A percentile compares a stretch with the other conserved stretches of the same genome.
Conservation (phyloP, 768 basidiomycete genomes). For the Flagelloscypha sp. region DNA sequence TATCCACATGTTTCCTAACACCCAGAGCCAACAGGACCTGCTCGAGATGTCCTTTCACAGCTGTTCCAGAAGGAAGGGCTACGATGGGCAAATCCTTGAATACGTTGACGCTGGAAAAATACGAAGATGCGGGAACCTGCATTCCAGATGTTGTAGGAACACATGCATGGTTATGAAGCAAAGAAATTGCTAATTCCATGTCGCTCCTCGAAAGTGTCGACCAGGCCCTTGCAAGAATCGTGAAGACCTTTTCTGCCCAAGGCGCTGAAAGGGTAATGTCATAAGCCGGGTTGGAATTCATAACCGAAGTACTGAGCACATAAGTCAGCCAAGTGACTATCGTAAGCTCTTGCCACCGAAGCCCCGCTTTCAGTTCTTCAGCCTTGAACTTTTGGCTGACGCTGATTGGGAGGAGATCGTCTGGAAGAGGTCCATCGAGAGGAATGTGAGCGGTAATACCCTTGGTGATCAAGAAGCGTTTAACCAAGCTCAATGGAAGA, state of each 20-base stretch:
- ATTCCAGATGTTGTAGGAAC: conserved; percentile 73
- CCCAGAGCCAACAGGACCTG: conserved; percentile 66
- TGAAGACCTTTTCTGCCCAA: conserved; percentile 79
- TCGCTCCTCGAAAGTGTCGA: conserved; percentile 41
- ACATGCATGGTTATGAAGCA: conserved; percentile 46
- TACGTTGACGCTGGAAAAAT: conserved; percentile 79
- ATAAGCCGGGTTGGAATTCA: conserved; percentile 35
- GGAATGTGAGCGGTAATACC: conserved; percentile 52
- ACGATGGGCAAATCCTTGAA: conserved; percentile 88
- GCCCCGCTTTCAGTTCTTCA: conserved; percentile 39
- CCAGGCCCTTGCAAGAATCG: conserved; percentile 65
- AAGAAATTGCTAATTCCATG: conserved; percentile 38
- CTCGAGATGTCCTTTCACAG: conserved; percentile 65
- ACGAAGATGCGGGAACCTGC: conserved; percentile 61
- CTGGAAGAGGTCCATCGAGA: conserved; percentile 66
- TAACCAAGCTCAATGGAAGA: conserved; percentile 60
- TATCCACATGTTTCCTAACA: conserved; percentile 84
- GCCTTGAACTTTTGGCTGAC: conserved; percentile 54
- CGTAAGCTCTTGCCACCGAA: conserved; percentile 75
- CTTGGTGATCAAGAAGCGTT: conserved; percentile 62
- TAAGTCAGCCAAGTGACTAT: conserved; percentile 69
- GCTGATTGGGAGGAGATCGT: conserved; percentile 57
- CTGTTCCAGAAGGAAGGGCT: conserved; percentile 51
- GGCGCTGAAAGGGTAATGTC: conserved; percentile 56
- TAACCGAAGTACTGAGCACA: conserved; percentile 42